Evolutionary conservation across 108 stramenopile genomes (phyloP).

Genomic region (Schizochytrium sp.): DNA sequence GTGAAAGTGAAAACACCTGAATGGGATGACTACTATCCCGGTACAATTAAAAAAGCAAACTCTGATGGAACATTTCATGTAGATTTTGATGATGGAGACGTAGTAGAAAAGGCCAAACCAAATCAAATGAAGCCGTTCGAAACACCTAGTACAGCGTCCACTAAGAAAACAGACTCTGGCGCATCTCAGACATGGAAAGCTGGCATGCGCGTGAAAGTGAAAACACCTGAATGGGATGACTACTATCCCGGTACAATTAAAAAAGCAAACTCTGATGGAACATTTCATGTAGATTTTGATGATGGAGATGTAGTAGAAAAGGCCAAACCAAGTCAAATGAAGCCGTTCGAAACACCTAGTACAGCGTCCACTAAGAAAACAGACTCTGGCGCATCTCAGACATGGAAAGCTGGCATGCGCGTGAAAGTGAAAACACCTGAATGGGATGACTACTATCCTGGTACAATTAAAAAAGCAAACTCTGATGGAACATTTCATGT

Average conservation of each 20-base stretch:
- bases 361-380: not conserved
- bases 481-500: constrained; percentile 25
- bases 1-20: no score
- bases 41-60: no score
- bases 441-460: constrained; percentile 33
- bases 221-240: constrained; percentile 40
- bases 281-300: not conserved
- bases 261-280: not conserved
- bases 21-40: no score
- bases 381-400: not conserved
- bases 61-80: no score
- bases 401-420: not conserved
- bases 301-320: not conserved
- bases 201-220: not conserved
- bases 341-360: not conserved
- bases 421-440: not conserved
- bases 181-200: no score
- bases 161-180: no score
- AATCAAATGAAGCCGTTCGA: no score
- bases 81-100: no score
- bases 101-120: no score
- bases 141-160: no score
- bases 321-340: not conserved
- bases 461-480: not conserved
- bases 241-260: not conserved